phyloP scores from a whole-genome alignment of 345 rosid genomes.

The Brassica napus region DNA sequence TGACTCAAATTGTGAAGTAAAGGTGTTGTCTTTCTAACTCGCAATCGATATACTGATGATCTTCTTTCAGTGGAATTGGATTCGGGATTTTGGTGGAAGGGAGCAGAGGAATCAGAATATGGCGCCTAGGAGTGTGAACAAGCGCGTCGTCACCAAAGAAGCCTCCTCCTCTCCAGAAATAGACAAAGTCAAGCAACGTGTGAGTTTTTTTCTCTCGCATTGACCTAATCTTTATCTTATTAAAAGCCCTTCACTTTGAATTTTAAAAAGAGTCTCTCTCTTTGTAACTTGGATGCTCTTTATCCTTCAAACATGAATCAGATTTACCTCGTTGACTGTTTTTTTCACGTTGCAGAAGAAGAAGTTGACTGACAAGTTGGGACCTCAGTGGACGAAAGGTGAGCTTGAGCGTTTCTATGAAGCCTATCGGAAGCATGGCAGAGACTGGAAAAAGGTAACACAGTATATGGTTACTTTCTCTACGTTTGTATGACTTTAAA shows the following conservation, averaged over 20 bases:
- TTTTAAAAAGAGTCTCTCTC: not conserved
- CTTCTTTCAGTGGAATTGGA: not conserved
- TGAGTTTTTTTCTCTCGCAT: constrained; percentile 39
- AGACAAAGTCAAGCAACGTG: constrained; percentile 60
- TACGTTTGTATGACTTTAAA: constrained; percentile 4
- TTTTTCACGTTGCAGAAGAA: constrained; percentile 50
- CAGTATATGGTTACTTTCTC: not conserved
- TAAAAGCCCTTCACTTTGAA: not conserved
- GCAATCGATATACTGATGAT: not conserved
- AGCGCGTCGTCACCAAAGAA: constrained; percentile 30
- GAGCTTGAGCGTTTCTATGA: constrained; percentile 88
- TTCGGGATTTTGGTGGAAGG: not conserved
- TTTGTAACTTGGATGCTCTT: not conserved
- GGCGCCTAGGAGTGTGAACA: constrained; percentile 64
- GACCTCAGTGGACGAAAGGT: constrained; percentile 83
- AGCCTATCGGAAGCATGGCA: constrained; percentile 72
- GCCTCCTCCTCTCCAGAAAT: constrained; percentile 34
- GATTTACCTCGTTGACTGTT: not conserved
- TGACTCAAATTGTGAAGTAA: not conserved
- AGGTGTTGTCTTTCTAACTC: constrained; percentile 10
- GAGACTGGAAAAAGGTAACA: constrained; percentile 86
- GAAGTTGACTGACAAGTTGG: constrained; percentile 77
- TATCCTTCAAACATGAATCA: not conserved
- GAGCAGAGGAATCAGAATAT: constrained; percentile 36
- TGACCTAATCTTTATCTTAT: not conserved